Evolutionary conservation across 805 yeast genomes (phyloP).

Genomic region (Brettanomyces custersianus): DNA sequence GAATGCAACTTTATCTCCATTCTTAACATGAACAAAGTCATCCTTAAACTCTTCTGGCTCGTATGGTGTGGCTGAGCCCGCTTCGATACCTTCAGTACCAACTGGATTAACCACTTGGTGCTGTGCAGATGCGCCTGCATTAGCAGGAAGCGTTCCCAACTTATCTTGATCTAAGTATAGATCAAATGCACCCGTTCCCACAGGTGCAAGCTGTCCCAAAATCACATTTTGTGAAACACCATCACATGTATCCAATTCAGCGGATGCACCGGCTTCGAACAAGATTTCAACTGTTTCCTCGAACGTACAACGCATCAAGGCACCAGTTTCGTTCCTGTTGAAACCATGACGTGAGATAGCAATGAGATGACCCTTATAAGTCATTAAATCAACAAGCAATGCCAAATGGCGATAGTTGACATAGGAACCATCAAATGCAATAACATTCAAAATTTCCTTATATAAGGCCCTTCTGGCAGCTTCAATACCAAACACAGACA

Average conservation of each 20-base stretch:
- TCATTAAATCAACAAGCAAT: constrained; percentile 94
- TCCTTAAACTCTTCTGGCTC: constrained; percentile 61
- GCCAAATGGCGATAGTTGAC: constrained; percentile 99
- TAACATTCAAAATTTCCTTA: constrained; percentile 91
- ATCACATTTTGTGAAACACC: constrained; percentile 98
- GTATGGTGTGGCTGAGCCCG: constrained; percentile 91
- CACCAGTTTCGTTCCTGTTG: constrained; percentile 97
- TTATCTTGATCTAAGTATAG: constrained; percentile 88
- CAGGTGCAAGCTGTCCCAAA: constrained; percentile 96
- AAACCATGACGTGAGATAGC: constrained; percentile 99
- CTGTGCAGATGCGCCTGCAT: constrained; percentile 20
- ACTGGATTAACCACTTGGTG: constrained; percentile 23
- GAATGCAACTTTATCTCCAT: constrained; percentile 64
- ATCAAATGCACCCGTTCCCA: constrained; percentile 97
- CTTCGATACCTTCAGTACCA: constrained; percentile 20
- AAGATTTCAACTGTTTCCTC: constrained; percentile 98
- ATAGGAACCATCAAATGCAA: constrained; percentile 99
- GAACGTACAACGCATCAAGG: constrained; percentile 97
- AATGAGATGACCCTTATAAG: constrained; percentile 95
- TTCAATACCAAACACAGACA: constrained; percentile 94
- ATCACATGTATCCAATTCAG: constrained; percentile 95
- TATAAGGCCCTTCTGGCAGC: constrained; percentile 94
- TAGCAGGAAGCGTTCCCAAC: constrained; percentile 56
- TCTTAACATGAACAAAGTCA: constrained; percentile 38
- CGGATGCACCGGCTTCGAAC: constrained; percentile 96